Base-by-base conservation (phyloP, 306 rosid species). In the Citrullus colocynthis region DNA sequence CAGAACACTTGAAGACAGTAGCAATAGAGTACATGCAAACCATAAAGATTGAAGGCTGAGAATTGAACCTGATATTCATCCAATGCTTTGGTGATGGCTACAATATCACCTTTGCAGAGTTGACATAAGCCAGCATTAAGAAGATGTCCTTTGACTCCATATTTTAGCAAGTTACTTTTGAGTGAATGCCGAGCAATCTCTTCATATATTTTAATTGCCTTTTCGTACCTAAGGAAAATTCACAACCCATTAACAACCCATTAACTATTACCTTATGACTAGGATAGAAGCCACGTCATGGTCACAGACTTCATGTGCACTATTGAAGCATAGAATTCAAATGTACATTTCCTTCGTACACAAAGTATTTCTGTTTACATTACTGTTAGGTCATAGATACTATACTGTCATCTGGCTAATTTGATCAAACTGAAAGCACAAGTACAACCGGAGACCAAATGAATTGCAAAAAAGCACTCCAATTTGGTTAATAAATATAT, bases 111-210 rank as follows among this genome's bases (percentile, higher is more conserved):
- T 82, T 83, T 92, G 85, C 99, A 92, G 63, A 95, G 99, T 79
- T 95, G 96, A 87, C 98, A 95, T 80, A 92, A 78, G 70, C 99
- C 98, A 83, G 97, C 98, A 89, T 92, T 95, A 54, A 95, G 99
- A 82, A 95, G 96, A 82, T 95, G 97, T 55, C 99, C 99, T 77
- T 91, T 95, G 37, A 92, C 99, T 83, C 99, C 98, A 78, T 95
- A 95, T 83, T 95, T 95, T 65, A 95, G 89, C 90, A 95, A 85
- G 85, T 89, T 91, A 78, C 77, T 95, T 88, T 80, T 91, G 78
- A 95, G 89, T 8, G 99, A 95, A 44, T 95, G 91, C 3, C 96
- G 90, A 34, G 96, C 98, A 79, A 95, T 89, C 82, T 89, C 93
- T 84, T 92, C 99, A 78, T 87, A 95, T 80, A 95, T 92, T 44